These are phyloP conservation scores for Nepenthes mirabilis DNA, from an alignment of 148 eudicot species.

Conservation along the genomic window DNA sequence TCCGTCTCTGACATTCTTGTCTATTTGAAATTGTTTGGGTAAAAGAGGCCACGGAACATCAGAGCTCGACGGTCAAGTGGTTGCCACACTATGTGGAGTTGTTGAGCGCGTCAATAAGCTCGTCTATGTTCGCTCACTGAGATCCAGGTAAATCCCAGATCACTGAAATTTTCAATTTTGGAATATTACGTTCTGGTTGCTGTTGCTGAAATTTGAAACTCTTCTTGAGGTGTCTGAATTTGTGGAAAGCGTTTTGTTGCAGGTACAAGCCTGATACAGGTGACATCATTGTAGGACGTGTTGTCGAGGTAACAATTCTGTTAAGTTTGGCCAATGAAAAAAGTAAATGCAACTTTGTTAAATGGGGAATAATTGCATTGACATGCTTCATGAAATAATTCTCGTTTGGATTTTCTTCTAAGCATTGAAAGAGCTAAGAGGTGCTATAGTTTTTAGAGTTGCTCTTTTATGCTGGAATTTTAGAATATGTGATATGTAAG, in stretches of 20 bases:
- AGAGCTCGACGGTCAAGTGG: constrained; percentile 54
- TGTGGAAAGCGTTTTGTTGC: constrained; percentile 1
- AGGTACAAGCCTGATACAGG: constrained; percentile 97
- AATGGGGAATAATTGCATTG: background rate
- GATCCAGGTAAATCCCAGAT: constrained; percentile 44
- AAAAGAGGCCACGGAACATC: constrained; percentile 84
- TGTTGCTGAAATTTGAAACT: background rate
- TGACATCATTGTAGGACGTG: constrained; percentile 78
- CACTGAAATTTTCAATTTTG: background rate
- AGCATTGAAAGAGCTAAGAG: no score
- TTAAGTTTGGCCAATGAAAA: background rate
- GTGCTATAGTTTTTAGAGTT: no score
- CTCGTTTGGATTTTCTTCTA: no score
- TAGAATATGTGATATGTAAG: no score
- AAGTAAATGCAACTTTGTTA: background rate
- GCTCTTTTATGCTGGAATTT: no score
- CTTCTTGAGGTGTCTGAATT: background rate
- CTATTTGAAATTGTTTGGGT: background rate
- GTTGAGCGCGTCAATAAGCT: constrained; percentile 83
- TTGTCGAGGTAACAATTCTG: constrained; percentile 53
- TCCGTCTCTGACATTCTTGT: background rate
- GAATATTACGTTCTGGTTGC: background rate
- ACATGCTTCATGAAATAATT: no score
- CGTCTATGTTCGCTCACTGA: constrained; percentile 65
- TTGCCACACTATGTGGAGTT: constrained; percentile 76